Evolutionary conservation across 228 moss, liverwort and hornwort species (phyloP), one percentile per base, ranked within the genome.

Genomic region (Sphagnum magellanicum): DNA sequence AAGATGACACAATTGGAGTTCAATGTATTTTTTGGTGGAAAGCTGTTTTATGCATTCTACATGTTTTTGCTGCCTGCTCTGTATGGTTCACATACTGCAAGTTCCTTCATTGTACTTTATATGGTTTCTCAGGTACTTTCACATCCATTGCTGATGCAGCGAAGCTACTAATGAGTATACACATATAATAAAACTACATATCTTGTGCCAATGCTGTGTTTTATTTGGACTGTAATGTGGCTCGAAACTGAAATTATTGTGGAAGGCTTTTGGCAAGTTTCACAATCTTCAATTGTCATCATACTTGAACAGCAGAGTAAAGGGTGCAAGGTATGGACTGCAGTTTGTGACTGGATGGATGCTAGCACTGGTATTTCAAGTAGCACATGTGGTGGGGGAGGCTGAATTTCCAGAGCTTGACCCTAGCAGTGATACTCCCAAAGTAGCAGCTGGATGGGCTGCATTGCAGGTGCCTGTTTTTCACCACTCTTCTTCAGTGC

Each of bases 321-420:
- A 32, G 32, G 3, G 32, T 32, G 32, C 32, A 32, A 32, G 32
- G 32, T 32, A 3, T 32, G 32, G 32, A 32, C 32, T 32, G 84
- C 93, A 98, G 93, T 84, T 93, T 63, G 78, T 98, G 64, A 75
- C 93, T 50, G 98, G 98, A 55, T 98, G 98, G 98, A 87, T 84
- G 49, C 76, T 98, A 71, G 93, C 98, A 67, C 84, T 98, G 69
- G 79, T 98, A 67, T 98, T 98, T 75, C 98, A 98, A 82, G 98
- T 98, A 57, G 98, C 98, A 50, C 98, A 98, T 79, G 98, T 98
- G 51, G 98, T 98, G 49, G 90, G 79, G 73, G 98, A 98, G 75
- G 98, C 79, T 67, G 90, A 81, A 52, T 98, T 98, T 55, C 93
- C 91, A 53, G 70, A 59, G 51, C 88, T 91, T 52, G 84, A 91